A percentile compares a stretch with the other conserved stretches of the same genome.
phyloP scores from a whole-genome alignment of 495 filamentous ascomycete genomes.

The Aspergillus hancockii region DNA sequence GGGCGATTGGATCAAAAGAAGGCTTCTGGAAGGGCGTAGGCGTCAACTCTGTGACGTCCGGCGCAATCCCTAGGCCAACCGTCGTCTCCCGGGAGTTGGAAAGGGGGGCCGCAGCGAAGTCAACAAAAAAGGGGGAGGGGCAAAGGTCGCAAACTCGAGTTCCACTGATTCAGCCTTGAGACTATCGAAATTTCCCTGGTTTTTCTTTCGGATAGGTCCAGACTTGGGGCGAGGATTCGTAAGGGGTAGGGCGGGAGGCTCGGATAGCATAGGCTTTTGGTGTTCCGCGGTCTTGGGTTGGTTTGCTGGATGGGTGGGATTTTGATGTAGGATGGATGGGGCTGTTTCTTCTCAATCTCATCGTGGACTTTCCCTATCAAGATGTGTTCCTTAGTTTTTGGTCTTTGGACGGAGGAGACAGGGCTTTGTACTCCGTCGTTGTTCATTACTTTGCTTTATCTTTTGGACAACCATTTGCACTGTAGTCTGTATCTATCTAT shows the following conservation, averaged over 20 bases:
- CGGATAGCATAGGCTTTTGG: not conserved
- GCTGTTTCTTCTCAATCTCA: not conserved
- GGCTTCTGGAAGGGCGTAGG: slow-evolving; percentile 15
- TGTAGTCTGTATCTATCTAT: not conserved
- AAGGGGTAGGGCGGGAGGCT: slow-evolving; percentile 2
- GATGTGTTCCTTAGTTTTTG: not conserved
- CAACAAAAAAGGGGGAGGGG: slow-evolving; percentile 24
- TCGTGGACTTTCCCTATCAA: not conserved
- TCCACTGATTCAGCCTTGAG: slow-evolving; percentile 1
- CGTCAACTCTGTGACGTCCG: slow-evolving; percentile 14
- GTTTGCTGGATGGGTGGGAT: not conserved
- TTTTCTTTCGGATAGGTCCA: not conserved
- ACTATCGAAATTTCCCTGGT: slow-evolving; percentile 2
- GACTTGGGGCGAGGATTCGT: not conserved
- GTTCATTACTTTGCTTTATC: not conserved
- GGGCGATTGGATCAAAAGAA: slow-evolving; percentile 14
- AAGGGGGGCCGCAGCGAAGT: slow-evolving; percentile 18
- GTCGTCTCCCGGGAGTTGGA: slow-evolving; percentile 13
- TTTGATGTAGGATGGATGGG: not conserved
- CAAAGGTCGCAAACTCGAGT: slow-evolving; percentile 3
- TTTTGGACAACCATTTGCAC: not conserved
- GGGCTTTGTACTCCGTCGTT: not conserved
- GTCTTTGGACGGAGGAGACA: not conserved
- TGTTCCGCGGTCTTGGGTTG: not conserved
- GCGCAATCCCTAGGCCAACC: slow-evolving; percentile 12